Percentiles rank a stretch among this genome's conserved stretches.
Evolutionary conservation across 169 alveolate species (phyloP).

Genomic region (Plasmodium vinckei): DNA sequence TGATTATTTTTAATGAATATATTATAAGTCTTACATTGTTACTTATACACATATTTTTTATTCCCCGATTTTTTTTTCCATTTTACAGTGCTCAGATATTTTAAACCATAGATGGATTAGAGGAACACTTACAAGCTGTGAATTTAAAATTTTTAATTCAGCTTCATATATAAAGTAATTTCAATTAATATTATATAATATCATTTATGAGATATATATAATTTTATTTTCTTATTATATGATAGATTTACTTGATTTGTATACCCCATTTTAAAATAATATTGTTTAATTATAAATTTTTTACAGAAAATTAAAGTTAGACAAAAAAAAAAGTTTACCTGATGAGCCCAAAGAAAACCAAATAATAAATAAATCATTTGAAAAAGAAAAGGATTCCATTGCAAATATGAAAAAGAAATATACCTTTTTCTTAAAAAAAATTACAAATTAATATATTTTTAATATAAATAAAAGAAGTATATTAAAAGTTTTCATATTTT

Average conservation of each 20-base stretch:
- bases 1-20: no score
- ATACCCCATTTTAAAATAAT: no score
- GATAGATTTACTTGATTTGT: no score
- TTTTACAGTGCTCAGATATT: conserved; percentile 64
- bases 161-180: conserved; percentile 65
- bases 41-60: neutral
- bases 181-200: neutral
- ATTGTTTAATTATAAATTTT: neutral
- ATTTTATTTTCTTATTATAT: neutral
- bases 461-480: no score
- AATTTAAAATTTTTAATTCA: conserved; percentile 72
- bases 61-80: conserved; percentile 17
- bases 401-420: conserved; percentile 60
- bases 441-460: conserved; percentile 21
- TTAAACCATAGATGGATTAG: conserved; percentile 73
- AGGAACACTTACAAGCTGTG: conserved; percentile 71
- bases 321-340: conserved; percentile 18
- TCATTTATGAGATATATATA: no score
- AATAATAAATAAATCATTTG: conserved; percentile 52
- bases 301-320: conserved; percentile 46
- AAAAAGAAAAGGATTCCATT: conserved; percentile 64
- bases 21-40: no score
- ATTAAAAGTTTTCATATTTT: neutral
- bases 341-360: conserved; percentile 48
- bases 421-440: conserved; percentile 68